These are phyloP conservation scores for Candida neerlandica DNA, from an alignment of 1,139 yeast genomes.

Conservation along the genomic window DNA sequence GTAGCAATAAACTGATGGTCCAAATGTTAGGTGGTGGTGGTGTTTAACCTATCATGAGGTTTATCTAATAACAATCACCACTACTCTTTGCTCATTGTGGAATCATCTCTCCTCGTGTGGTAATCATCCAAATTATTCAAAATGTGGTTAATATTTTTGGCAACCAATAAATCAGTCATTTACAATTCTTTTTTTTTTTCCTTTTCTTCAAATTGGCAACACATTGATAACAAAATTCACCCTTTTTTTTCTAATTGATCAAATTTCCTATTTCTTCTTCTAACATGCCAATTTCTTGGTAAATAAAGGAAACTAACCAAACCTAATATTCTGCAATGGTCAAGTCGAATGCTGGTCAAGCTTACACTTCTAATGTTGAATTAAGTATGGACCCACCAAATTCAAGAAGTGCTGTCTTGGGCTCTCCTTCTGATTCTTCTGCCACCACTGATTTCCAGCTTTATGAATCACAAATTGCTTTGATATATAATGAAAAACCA, in stretches of 20 bases:
- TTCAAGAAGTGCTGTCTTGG: conserved; percentile 3
- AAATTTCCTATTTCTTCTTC: not conserved
- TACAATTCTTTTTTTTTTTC: not conserved
- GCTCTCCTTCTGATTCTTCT: not conserved
- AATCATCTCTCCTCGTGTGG: no score
- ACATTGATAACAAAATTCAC: not conserved
- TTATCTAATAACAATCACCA: no score
- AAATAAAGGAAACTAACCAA: no score
- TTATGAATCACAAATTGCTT: not conserved
- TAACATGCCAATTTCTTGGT: not conserved
- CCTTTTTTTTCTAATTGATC: not conserved
- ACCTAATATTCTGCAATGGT: not conserved
- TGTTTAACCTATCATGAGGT: no score
- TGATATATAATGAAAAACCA: not conserved
- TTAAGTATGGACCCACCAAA: not conserved
- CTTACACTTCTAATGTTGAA: no score
- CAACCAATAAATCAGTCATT: not conserved
- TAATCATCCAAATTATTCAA: not conserved
- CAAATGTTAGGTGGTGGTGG: no score
- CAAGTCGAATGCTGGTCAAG: not conserved
- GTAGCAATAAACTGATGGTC: no score
- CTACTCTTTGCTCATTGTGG: no score
- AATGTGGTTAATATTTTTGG: conserved; percentile 2
- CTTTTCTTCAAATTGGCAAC: not conserved
- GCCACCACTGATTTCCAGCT: not conserved